Percentiles rank a stretch among this genome's conserved stretches.
These are phyloP conservation scores for Dalbergia cultrata DNA, from an alignment of 306 rosid genomes.

Conservation along the genomic window DNA sequence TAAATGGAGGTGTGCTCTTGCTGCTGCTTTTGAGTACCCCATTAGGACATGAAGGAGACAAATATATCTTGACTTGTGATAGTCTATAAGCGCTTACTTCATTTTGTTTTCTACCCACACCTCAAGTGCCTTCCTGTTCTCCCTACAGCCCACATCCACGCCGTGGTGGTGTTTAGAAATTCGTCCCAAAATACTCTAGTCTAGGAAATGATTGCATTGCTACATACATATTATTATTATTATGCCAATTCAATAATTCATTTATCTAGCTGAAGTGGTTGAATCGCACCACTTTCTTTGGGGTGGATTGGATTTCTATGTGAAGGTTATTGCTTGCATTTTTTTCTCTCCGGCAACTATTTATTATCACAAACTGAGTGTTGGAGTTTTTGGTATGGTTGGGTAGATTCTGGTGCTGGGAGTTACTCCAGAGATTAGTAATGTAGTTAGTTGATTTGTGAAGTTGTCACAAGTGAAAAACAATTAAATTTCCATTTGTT, in stretches of 20 bases:
- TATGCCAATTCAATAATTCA: not conserved
- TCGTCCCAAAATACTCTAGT: not conserved
- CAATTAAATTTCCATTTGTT: constrained; percentile 5
- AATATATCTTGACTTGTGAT: not conserved
- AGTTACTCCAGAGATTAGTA: not conserved
- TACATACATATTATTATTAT: not conserved
- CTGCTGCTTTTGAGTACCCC: too few species aligned
- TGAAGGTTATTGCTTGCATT: not conserved
- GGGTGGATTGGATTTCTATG: not conserved
- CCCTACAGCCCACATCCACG: not conserved
- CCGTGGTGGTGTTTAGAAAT: not conserved
- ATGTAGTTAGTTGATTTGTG: not conserved
- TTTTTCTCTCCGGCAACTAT: not conserved
- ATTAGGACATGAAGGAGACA: not conserved
- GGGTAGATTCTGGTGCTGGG: not conserved
- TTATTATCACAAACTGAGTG: not conserved
- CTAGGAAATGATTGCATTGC: not conserved
- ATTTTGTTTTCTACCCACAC: not conserved
- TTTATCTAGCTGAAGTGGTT: not conserved
- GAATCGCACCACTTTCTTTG: not conserved
- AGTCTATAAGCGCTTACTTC: not conserved
- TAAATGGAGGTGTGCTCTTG: not conserved
- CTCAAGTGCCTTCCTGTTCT: not conserved
- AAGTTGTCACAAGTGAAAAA: constrained; percentile 2
- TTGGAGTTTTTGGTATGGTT: not conserved